Evolutionary conservation across 495 filamentous ascomycete species (phyloP).

Genomic region (Parmelia sp.): DNA sequence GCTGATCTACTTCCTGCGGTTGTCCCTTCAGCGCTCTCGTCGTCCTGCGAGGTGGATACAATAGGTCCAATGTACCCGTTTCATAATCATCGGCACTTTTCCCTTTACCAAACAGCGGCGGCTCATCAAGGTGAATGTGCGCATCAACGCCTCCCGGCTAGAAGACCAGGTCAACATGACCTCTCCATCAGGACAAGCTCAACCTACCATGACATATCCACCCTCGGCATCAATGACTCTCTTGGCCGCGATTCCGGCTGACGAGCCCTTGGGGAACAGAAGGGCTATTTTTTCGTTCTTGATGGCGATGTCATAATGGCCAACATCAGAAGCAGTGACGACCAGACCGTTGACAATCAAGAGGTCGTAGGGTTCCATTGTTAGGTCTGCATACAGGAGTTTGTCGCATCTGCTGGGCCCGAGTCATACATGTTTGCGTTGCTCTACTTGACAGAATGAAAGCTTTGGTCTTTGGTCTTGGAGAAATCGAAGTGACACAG

Average conservation of each 20-base stretch:
- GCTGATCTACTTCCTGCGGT: constrained; percentile 48
- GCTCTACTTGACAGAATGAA: background rate
- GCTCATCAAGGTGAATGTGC: constrained; percentile 43
- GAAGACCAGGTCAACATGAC: constrained; percentile 30
- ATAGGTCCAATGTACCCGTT: constrained; percentile 27
- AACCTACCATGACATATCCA: constrained; percentile 41
- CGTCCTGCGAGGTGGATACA: no score
- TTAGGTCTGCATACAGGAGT: no score
- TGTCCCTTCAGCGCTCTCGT: constrained; percentile 5
- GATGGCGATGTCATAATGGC: constrained; percentile 46
- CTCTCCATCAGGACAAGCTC: constrained; percentile 10
- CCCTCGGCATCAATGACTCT: constrained; percentile 45
- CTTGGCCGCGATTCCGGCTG: constrained; percentile 12
- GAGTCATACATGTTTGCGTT: background rate
- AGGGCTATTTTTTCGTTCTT: constrained; percentile 47
- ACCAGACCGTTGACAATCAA: constrained; percentile 43
- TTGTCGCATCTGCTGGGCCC: no score
- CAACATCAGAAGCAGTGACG: constrained; percentile 43
- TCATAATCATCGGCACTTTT: constrained; percentile 44
- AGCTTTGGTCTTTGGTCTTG: no score
- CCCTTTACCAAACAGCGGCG: constrained; percentile 12
- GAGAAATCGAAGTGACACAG: background rate
- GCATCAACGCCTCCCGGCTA: constrained; percentile 42
- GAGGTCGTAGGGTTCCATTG: constrained; percentile 30
- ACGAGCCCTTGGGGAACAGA: constrained; percentile 29